A percentile compares a stretch with the other conserved stretches of the same genome.
Evolutionary conservation across 106 monocot species (phyloP).

Genomic region (Acorus gramineus): DNA sequence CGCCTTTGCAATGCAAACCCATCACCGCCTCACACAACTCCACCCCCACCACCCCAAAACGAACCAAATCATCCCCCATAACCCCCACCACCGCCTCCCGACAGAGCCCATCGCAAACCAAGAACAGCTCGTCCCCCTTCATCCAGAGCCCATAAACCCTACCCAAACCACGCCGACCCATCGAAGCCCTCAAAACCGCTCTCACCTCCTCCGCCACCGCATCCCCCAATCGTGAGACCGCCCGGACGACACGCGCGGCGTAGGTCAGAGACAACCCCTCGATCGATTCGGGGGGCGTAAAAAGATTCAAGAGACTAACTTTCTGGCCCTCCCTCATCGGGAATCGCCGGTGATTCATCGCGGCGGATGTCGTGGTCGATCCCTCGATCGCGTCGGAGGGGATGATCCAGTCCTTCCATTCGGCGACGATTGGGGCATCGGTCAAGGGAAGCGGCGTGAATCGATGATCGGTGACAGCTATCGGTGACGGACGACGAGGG

Average conservation of each 20-base stretch:
- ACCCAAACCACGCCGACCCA: conserved; percentile 32
- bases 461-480: neutral
- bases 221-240: conserved; percentile 29
- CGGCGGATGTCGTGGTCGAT: neutral
- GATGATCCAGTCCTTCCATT: conserved; percentile 42
- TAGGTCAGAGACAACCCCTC: conserved; percentile 38
- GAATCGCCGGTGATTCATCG: conserved; percentile 3
- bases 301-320: conserved; percentile 32
- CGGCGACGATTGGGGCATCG: conserved; percentile 13
- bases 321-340: conserved; percentile 9
- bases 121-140: conserved; percentile 33
- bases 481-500: conserved; percentile 2
- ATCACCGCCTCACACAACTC: conserved; percentile 77
- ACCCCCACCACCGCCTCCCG: neutral
- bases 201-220: conserved; percentile 16
- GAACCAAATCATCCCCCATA: conserved; percentile 6
- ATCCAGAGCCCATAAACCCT: conserved; percentile 76
- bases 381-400: conserved; percentile 24
- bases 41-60: conserved; percentile 26
- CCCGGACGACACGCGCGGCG: conserved; percentile 24
- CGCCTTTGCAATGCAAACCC: conserved; percentile 40
- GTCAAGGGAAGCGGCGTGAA: conserved; percentile 11
- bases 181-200: conserved; percentile 29
- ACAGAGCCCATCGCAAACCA: conserved; percentile 46
- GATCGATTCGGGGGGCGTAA: neutral